A percentile compares a stretch with the other conserved stretches of the same genome.
Conservation (phyloP, 306 rosid species). For the Canavalia ensiformis region DNA sequence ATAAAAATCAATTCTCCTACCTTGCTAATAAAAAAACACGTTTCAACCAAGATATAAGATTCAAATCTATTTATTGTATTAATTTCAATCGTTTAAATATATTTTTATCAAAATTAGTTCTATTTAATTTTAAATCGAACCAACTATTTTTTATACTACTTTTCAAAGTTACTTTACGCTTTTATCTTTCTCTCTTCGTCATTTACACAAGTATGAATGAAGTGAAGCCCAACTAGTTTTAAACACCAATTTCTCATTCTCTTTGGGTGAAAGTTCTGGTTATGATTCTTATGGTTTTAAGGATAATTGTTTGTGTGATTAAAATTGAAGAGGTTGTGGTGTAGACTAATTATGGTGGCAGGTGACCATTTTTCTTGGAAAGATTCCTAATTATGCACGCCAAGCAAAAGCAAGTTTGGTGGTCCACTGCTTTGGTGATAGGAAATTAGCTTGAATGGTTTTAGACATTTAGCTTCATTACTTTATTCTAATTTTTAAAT, state of each 20-base stretch:
- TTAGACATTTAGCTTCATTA: not conserved
- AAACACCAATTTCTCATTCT: constrained; percentile 1
- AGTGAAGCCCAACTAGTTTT: not conserved
- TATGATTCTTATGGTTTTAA: constrained; percentile 11
- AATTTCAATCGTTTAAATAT: no score
- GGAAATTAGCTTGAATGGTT: not conserved
- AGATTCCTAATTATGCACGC: not conserved
- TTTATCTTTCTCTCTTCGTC: no score
- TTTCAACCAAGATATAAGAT: no score
- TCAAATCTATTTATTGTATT: no score
- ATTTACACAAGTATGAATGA: not conserved
- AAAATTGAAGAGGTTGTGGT: not conserved
- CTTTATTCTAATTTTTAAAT: not conserved
- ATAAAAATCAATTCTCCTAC: no score
- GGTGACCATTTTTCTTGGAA: not conserved
- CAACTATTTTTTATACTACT: no score
- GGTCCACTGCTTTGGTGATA: not conserved
- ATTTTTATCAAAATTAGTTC: no score
- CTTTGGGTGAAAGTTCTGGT: not conserved
- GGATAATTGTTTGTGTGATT: not conserved
- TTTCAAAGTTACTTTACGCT: no score
- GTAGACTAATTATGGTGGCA: not conserved
- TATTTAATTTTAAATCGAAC: no score
- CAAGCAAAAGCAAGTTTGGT: not conserved
- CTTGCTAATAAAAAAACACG: no score